Evolutionary conservation across 177 flowering plant species (phyloP).

Genomic region (Vitis hybrid): DNA sequence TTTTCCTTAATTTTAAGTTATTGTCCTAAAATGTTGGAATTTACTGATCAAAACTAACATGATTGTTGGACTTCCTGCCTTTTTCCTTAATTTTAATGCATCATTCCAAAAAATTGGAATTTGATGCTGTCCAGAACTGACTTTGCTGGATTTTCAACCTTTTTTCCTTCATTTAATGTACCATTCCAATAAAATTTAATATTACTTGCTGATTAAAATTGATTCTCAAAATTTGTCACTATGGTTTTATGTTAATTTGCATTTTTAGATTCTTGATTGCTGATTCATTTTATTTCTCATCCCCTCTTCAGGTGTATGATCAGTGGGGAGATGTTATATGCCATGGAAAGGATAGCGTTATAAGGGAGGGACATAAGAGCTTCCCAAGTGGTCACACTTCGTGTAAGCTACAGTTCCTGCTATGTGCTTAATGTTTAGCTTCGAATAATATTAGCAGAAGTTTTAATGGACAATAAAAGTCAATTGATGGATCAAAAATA

Average conservation of each 20-base stretch:
- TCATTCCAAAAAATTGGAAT: not conserved
- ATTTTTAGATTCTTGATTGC: not conserved
- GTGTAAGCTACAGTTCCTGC: conserved; percentile 39
- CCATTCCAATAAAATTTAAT: not conserved
- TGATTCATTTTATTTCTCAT: not conserved
- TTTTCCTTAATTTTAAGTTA: too few relatives aligned
- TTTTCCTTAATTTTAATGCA: not conserved
- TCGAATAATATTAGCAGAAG: not conserved
- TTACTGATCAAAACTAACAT: too few relatives aligned
- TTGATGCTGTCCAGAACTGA: not conserved
- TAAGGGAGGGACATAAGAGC: conserved; percentile 76
- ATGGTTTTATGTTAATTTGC: not conserved
- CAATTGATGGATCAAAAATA: not conserved
- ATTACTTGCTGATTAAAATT: not conserved
- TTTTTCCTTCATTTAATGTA: too few relatives aligned
- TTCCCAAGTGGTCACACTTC: conserved; percentile 89
- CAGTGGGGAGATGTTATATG: conserved; percentile 51
- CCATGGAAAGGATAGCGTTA: conserved; percentile 44
- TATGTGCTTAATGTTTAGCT: not conserved
- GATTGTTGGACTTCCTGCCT: too few relatives aligned
- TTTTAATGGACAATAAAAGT: not conserved
- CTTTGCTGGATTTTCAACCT: too few relatives aligned
- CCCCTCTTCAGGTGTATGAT: conserved; percentile 42
- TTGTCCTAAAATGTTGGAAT: too few relatives aligned
- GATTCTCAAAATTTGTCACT: not conserved